Evolutionary conservation across 1,284 basidiomycete genomes (phyloP), one percentile per base, ranked within the genome.

Genomic region (Boletellus deceptivus): DNA sequence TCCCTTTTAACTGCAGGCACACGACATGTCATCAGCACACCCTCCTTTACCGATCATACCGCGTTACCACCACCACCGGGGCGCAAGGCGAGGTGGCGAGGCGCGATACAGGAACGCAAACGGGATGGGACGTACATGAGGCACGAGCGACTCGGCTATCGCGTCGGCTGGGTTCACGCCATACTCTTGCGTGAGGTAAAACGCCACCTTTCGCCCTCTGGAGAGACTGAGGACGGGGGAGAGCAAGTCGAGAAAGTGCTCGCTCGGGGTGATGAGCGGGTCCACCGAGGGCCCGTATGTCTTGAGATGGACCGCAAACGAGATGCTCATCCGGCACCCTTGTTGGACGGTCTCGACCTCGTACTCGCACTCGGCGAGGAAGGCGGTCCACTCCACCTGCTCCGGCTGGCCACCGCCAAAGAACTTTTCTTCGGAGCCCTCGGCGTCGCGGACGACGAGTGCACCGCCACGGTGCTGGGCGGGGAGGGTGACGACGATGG

Each of bases 311-410:
- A 91, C 77, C 3, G 77, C 84, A 62, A 89, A 91, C 33, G 84
- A 80, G 47, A 90, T 75, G 29, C 79, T 79, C 56, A 89, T 70
- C 43, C 83, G 73, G 58, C 82, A 86, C 10, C 88, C 89, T 57
- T 82, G 80, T 59, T 81, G 77, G 48, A 91, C 80, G 4, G 77
- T 72, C 63, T 89, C 84, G 52, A 89, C 76, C 62, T 87, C 84
- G 58, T 84, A 82, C 33, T 87, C 82, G 66, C 84, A 87, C 54
- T 89, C 86, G 4, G 80, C 74, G 49, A 82, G 73, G 71, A 86
- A 85, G 18, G 84, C 87, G 0, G 81, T 77, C 87, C 88, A 90
- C 54, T 90, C 86, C 55, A 89, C 67, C 56, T 86, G 80, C 9
- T 78, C 82, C 29, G 74, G 70, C 63, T 83, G 82, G 37, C 84